Evolutionary conservation across 805 yeast species (phyloP), one percentile per base, ranked within the genome.

Genomic region (Yamadazyma ubonensis): DNA sequence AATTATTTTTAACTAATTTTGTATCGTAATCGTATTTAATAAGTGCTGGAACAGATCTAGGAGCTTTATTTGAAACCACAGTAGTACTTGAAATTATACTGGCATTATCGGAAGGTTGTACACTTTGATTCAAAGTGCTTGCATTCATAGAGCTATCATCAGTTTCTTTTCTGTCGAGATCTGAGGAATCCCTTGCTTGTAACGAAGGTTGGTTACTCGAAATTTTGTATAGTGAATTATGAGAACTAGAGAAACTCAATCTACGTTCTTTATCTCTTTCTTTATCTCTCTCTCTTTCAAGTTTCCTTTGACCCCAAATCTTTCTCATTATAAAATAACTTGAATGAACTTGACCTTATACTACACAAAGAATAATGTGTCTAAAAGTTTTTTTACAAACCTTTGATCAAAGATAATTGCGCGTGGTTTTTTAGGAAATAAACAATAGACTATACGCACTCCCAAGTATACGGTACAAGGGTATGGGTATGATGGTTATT

Each of bases 11-110:
- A 17, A 58, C 36, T 7, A 49, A 14, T n/a, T 46, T 51, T 21
- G 43, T 26, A 42, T 70, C 75, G 41, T 63, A 65, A 20, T 65
- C 69, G 14, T 39, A 26, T 20, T 38, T 45, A 17, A 41, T 21
- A 28, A 47, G 38, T 4, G 23, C 41, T 6, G 19, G 34, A 5
- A 41, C 34, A 4, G 42, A 32, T 7, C 33, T 21, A 10, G 29
- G 28, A 6, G 33, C 21, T 14, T 28, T 28, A 23, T 29, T 30
- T 4, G 33, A 16, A 6, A 21, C 33, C 5, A 19, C 21, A 16
- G 35, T 32, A n/a, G 23, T 15, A 17, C 11, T n/a, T 5, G 33
- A 17, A 16, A 12, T 17, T 10, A 30, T 17, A 18, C 33, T 30
- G 6, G 33, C 33, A 18, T 18, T 19, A 19, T 30, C 33, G 12